Conservation (phyloP, 2,329 filamentous ascomycete genomes). For the Trichoderma pleuroti region DNA sequence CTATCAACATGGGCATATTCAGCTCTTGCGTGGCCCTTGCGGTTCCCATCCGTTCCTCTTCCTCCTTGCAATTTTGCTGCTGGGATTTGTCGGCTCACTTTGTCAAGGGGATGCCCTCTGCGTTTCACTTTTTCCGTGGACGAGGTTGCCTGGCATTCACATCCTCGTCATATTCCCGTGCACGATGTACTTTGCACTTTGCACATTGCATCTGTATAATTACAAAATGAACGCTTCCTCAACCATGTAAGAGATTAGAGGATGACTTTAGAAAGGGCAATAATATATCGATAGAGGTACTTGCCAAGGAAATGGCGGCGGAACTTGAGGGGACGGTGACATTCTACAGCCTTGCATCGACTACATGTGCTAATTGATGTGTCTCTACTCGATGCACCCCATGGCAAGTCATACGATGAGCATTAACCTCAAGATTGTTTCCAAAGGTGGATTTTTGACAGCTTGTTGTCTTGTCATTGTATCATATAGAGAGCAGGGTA, state of each 20-base stretch:
- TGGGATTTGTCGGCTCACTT: not conserved
- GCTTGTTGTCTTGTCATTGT: not conserved
- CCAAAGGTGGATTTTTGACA: not conserved
- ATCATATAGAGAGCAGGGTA: not conserved
- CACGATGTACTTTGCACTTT: not conserved
- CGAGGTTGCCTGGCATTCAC: not conserved
- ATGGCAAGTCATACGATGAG: not conserved
- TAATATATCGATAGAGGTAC: not conserved
- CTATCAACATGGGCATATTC: not conserved
- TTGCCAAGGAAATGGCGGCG: not conserved
- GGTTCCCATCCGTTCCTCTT: not conserved
- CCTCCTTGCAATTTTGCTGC: conserved; percentile 1
- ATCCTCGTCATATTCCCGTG: not conserved
- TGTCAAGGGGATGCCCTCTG: not conserved
- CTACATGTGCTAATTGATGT: not conserved
- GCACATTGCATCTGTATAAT: not conserved
- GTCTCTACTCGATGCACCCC: not conserved
- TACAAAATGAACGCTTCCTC: not conserved
- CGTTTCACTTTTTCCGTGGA: not conserved
- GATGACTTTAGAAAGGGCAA: not conserved
- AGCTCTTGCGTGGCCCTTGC: not conserved
- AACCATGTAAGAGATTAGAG: not conserved
- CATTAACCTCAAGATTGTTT: not conserved
- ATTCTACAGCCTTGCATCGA: not conserved
- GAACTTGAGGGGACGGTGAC: not conserved